phyloP scores from a whole-genome alignment of 2,329 filamentous ascomycete genomes.

The Amauroascus niger region DNA sequence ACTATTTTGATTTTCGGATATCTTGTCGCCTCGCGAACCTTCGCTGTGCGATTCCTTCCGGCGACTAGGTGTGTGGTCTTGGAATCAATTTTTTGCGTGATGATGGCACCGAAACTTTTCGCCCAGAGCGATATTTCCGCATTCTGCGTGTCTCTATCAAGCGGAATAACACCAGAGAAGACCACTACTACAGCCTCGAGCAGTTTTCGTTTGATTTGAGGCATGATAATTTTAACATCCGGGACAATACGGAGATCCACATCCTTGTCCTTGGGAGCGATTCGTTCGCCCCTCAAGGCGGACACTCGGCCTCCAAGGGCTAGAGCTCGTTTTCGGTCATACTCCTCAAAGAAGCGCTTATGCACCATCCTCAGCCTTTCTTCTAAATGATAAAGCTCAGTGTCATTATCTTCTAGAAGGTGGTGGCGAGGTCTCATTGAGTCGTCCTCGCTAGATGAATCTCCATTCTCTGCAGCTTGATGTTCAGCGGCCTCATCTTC shows the following conservation, averaged over 20 bases:
- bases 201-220: slow-evolving; percentile 65
- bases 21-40: slow-evolving; percentile 76
- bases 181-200: slow-evolving; percentile 69
- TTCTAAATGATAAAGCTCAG: slow-evolving; percentile 68
- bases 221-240: slow-evolving; percentile 77
- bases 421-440: slow-evolving; percentile 52
- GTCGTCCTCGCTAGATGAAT: slow-evolving; percentile 33
- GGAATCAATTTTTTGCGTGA: slow-evolving; percentile 38
- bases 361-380: slow-evolving; percentile 68
- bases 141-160: slow-evolving; percentile 65
- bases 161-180: slow-evolving; percentile 79
- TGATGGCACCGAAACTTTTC: slow-evolving; percentile 66
- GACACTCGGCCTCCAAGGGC: slow-evolving; percentile 40
- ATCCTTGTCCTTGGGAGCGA: slow-evolving; percentile 33
- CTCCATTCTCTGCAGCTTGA: slow-evolving; percentile 39
- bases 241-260: slow-evolving; percentile 57
- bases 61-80: slow-evolving; percentile 45
- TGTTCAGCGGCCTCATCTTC: slow-evolving; percentile 58
- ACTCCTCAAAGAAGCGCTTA: slow-evolving; percentile 69
- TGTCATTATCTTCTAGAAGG: slow-evolving; percentile 77
- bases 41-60: slow-evolving; percentile 64
- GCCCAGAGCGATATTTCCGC: slow-evolving; percentile 85
- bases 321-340: slow-evolving; percentile 49
- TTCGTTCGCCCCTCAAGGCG: slow-evolving; percentile 43
- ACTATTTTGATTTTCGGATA: slow-evolving; percentile 82